Conservation (phyloP, 441 rosid genomes). For the Syzygium malaccense region DNA sequence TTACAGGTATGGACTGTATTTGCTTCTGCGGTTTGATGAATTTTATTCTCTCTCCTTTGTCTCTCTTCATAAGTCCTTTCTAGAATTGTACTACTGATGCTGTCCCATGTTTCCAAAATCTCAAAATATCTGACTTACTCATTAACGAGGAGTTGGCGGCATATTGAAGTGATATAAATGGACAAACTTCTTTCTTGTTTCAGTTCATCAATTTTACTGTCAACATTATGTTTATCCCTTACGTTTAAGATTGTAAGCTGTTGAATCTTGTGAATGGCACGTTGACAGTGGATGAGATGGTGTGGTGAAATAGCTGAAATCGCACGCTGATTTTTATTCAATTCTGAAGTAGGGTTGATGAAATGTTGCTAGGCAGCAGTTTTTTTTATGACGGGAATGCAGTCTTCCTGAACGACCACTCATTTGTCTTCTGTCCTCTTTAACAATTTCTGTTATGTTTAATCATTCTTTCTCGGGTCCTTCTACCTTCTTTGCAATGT, state of each 20-base stretch:
- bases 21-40: background rate
- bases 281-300: background rate
- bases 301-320: background rate
- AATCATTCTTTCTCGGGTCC: background rate
- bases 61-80: background rate
- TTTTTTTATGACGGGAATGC: background rate
- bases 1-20: constrained; percentile 54
- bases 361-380: background rate
- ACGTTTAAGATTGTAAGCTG: background rate
- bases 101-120: background rate
- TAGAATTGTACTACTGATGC: background rate
- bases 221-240: background rate
- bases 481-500: background rate
- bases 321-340: background rate
- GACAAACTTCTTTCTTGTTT: background rate
- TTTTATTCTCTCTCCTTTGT: background rate
- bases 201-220: background rate
- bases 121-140: background rate
- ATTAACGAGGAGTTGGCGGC: background rate
- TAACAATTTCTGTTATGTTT: background rate
- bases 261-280: background rate
- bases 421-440: background rate
- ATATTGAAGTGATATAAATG: background rate
- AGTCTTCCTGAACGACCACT: background rate
- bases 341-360: background rate